phyloP scores from a whole-genome alignment of 2,329 filamentous ascomycete species.

The Dactylellina cionopaga region DNA sequence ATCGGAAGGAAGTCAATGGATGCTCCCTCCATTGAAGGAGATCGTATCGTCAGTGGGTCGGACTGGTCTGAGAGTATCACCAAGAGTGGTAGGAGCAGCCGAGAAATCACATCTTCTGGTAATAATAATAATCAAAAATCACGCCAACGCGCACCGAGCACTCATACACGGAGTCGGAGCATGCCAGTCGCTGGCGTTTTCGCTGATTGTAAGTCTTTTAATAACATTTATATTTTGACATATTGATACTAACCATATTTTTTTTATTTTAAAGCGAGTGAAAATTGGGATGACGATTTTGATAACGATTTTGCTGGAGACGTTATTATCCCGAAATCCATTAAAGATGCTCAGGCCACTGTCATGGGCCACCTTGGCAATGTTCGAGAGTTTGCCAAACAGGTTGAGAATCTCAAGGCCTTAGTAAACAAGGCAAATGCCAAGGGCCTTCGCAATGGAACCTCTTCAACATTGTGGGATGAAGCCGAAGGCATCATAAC shows the following conservation, averaged over 20 bases:
- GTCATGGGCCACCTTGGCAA: conserved; percentile 86
- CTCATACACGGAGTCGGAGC: conserved; percentile 50
- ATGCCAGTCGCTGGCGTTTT: conserved; percentile 52
- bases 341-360: conserved; percentile 82
- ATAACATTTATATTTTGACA: not conserved
- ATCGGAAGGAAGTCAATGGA: conserved; percentile 45
- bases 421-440: conserved; percentile 75
- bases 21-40: conserved; percentile 47
- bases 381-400: conserved; percentile 79
- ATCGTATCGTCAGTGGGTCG: conserved; percentile 46
- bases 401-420: conserved; percentile 83
- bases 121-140: conserved; percentile 47
- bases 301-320: conserved; percentile 65
- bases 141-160: conserved; percentile 48
- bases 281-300: conserved; percentile 92
- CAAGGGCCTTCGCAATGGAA: conserved; percentile 72
- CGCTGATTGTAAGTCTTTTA: conserved; percentile 42
- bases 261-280: conserved; percentile 65
- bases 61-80: conserved; percentile 50
- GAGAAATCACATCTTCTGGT: conserved; percentile 45
- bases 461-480: conserved; percentile 73
- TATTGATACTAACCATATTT: conserved; percentile 20
- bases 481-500: conserved; percentile 89
- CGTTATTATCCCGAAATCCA: conserved; percentile 79
- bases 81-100: conserved; percentile 47